These are phyloP conservation scores for Melampsora larici-populina DNA, from an alignment of 1,284 basidiomycete genomes.

Conservation along the genomic window DNA sequence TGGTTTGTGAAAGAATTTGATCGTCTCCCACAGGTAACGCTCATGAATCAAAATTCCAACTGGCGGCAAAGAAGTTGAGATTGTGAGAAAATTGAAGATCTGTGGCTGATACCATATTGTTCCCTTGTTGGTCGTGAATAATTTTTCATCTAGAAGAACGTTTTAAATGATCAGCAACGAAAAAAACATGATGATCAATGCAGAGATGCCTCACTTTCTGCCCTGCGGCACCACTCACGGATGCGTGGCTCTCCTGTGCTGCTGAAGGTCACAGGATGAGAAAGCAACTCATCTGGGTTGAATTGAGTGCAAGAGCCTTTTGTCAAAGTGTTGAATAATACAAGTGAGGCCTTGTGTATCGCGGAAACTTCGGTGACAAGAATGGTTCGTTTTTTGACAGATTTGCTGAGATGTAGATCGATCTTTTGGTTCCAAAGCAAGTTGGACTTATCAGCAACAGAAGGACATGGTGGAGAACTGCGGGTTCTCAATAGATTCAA, in stretches of 20 bases:
- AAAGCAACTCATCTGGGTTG: neutral
- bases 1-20: neutral
- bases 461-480: too few species aligned
- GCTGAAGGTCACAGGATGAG: neutral
- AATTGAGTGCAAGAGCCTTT: neutral
- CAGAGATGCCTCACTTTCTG: neutral
- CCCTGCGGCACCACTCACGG: neutral
- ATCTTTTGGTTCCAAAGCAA: neutral
- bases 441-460: neutral
- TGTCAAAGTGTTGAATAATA: neutral
- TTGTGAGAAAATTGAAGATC: neutral
- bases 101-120: neutral
- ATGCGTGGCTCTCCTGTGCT: neutral
- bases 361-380: neutral
- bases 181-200: neutral
- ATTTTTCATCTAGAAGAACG: neutral
- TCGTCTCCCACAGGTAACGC: neutral
- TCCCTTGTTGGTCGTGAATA: neutral
- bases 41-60: neutral
- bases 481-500: too few species aligned
- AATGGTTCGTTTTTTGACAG: neutral
- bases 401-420: neutral
- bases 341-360: neutral
- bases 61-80: neutral
- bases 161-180: neutral